Base-by-base conservation (phyloP, 164 flowering plant species). In the Nelumbo lutea region DNA sequence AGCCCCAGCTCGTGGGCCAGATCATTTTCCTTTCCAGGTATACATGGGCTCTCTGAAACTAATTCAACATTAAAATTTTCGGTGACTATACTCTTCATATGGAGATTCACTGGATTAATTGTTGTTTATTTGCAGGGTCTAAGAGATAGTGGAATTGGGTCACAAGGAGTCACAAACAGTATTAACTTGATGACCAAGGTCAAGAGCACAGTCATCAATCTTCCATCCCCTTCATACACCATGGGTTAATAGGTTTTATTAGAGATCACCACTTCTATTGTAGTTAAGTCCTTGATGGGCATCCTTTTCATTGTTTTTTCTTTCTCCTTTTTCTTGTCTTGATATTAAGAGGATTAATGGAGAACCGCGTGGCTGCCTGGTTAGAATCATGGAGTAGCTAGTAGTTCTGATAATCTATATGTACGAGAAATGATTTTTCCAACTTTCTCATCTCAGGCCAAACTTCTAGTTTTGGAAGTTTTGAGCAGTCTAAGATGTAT, bases 1-100 rank as follows among this genome's bases (percentile, higher is more conserved):
- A 0, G 97, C 99, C 7, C 99, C 99, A 1, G 99, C 99, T 75
- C 91, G 99, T 40, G 99, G 99, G 9, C 99, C 99, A 1, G 99
- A 96, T 73, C 99, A 96, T 81, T 96, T 96, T 70, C 99, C 99
- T 41, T 96, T 93, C 81, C 99, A 95, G 91, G 97, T 92, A 27
- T 27, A 68, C 69, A 58, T 63, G 43, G 14, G 3, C 55, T 42
- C 46, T 4, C 58, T 43, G 6, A 8, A 5, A 14, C 7, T 53
- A 27, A 2, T 27, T 27, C 27, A 27, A 27, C 27, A 27, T 27
- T 27, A 27, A 27, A 27, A 27, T 27, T 27, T 27, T 27, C 27
- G 27, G 27, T 27, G 27, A 27, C 27, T 27, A 27, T 27, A 27
- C 27, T 27, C 27, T 44, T 56, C 11, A 58, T n/a, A 41, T 41